Evolutionary conservation across 2,329 filamentous ascomycete species (phyloP), one percentile per base, ranked within the genome.

Genomic region (Alternaria hordeiaustralica): DNA sequence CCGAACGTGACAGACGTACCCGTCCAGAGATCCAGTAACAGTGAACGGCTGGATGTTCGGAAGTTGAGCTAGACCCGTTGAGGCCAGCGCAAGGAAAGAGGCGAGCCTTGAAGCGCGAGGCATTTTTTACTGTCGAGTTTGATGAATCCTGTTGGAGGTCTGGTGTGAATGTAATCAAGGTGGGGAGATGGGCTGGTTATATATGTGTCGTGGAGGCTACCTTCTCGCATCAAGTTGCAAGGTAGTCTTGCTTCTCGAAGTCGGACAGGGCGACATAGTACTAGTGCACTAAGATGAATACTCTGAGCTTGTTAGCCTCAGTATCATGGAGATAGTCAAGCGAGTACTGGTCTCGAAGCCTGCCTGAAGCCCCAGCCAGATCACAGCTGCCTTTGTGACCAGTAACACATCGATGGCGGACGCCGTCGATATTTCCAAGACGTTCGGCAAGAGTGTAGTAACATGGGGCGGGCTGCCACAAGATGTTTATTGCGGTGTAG

Each of bases 381-480:
- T 41, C 33, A 41, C 26, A 53, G 15, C n/a, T 55, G 51, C 18
- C 47, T 51, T 20, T 41, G 13, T 43, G 41, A 50, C 66, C 56
- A 65, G 60, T 43, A 28, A 44, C 25, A 45, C 41, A 23, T 28
- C 21, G 36, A 49, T 49, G 45, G 63, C 51, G 45, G 55, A 61
- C 65, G 67, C 72, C 67, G 64, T 70, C 71, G 63, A 72, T 72
- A 74, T 41, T 74, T 67, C 70, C 71, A 74, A 75, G 69, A 63
- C 33, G 53, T 63, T 69, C 67, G 50, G 55, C 62, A 64, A 69
- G 33, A 49, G 36, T 60, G 54, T 25, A 28, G 54, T 28, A 25
- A 55, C n/a, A 56, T 44, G 15, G 43, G 33, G 55, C 10, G 43
- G 41, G 55, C 18, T 33, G 44, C 63, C 49, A 43, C 58, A 60